Evolutionary conservation across 1,139 yeast species (phyloP).

Genomic region (Yamadazyma siamensis): DNA sequence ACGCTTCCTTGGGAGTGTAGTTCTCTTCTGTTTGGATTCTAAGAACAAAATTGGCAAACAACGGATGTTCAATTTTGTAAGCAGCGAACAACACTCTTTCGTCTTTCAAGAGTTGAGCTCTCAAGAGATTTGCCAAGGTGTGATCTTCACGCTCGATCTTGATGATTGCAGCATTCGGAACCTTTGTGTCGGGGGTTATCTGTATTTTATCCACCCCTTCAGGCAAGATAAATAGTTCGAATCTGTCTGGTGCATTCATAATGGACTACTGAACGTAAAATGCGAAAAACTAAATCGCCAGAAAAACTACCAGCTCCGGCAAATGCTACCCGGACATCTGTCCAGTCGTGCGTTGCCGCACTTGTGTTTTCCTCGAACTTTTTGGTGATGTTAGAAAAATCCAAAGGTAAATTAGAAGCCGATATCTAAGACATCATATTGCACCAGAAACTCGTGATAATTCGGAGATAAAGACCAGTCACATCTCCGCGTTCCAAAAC

Average conservation of each 20-base stretch:
- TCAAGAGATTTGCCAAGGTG: slow-evolving; percentile 84
- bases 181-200: slow-evolving; percentile 89
- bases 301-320: neutral
- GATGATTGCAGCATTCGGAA: slow-evolving; percentile 90
- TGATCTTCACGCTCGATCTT: slow-evolving; percentile 97
- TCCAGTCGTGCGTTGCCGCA: slow-evolving; percentile 4
- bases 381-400: slow-evolving; percentile 7
- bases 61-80: slow-evolving; percentile 95
- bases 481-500: no score
- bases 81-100: slow-evolving; percentile 91
- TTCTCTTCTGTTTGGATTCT: slow-evolving; percentile 96
- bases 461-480: no score
- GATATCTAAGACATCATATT: no score
- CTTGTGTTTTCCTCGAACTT: slow-evolving; percentile 6
- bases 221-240: slow-evolving; percentile 92
- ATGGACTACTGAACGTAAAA: neutral
- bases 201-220: slow-evolving; percentile 92
- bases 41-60: slow-evolving; percentile 90
- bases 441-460: no score
- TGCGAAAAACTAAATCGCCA: slow-evolving; percentile 1
- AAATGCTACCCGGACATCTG: neutral
- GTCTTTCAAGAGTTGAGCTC: slow-evolving; percentile 84
- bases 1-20: slow-evolving; percentile 85
- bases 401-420: slow-evolving; percentile 1
- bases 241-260: slow-evolving; percentile 99